phyloP scores from a whole-genome alignment of 208 protist species.

The Crithidia thermophila region DNA sequence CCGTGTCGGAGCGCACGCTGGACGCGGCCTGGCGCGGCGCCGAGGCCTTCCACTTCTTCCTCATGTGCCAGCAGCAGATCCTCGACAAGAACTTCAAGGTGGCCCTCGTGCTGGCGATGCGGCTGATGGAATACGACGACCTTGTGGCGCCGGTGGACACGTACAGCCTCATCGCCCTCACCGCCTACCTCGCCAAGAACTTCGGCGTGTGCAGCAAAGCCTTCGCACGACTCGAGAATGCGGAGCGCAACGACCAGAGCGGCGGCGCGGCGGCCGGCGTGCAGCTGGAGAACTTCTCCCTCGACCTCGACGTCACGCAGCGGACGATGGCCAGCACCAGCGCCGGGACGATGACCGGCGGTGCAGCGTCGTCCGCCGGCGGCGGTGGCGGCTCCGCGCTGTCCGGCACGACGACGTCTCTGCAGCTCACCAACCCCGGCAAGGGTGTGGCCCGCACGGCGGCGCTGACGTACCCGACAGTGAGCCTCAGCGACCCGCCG shows the following conservation, averaged over 20 bases:
- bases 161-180: constrained; percentile 95
- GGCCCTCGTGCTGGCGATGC: constrained; percentile 87
- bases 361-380: constrained; percentile 10
- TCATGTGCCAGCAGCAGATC: constrained; percentile 92
- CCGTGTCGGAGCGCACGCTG: constrained; percentile 73
- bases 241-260: constrained; percentile 77
- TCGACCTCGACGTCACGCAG: constrained; percentile 81
- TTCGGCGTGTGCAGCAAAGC: constrained; percentile 94
- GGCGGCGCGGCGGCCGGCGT: constrained; percentile 20
- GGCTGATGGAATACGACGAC: constrained; percentile 95
- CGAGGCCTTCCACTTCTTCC: constrained; percentile 96
- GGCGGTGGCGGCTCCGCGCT: constrained; percentile 42
- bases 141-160: constrained; percentile 87
- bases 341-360: constrained; percentile 20
- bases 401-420: constrained; percentile 71
- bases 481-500: constrained; percentile 64
- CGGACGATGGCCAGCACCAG: constrained; percentile 53
- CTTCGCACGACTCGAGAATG: constrained; percentile 94
- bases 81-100: constrained; percentile 68
- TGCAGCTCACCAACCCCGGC: constrained; percentile 80
- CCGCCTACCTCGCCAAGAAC: constrained; percentile 92
- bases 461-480: constrained; percentile 72
- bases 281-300: constrained; percentile 72
- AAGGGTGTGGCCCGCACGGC: constrained; percentile 47
- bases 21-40: constrained; percentile 94